A percentile compares a stretch with the other conserved stretches of the same genome.
These are phyloP conservation scores for Somion occarium DNA, from an alignment of 1,284 basidiomycete genomes.

Conservation along the genomic window DNA sequence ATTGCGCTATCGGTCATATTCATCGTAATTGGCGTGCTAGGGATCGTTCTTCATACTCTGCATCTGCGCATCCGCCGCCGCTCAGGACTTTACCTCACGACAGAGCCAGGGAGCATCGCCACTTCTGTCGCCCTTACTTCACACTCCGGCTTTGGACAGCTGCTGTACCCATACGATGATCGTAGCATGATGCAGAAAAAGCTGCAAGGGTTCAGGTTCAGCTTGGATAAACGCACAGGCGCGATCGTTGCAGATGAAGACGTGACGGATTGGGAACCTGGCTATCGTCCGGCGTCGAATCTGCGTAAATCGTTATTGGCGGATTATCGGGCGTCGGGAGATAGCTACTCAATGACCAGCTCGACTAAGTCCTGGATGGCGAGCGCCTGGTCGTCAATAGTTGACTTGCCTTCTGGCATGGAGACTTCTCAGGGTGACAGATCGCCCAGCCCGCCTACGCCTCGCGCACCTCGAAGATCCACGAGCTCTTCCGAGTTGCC, in stretches of 20 bases:
- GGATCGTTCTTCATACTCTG: conserved; percentile 40
- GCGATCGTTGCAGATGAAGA: conserved; percentile 53
- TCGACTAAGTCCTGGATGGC: not conserved
- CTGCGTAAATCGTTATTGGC: not conserved
- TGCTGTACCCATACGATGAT: conserved; percentile 57
- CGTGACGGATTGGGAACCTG: conserved; percentile 1
- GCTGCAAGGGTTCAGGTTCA: conserved; percentile 41
- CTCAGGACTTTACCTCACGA: conserved; percentile 40
- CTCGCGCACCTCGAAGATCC: too few species aligned
- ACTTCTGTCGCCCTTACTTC: conserved; percentile 50
- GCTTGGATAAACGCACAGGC: conserved; percentile 53
- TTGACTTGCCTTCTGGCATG: not conserved
- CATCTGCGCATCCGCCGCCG: conserved; percentile 42
- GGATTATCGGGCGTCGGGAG: not conserved
- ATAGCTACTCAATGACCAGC: not conserved
- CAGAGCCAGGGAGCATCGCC: conserved; percentile 57
- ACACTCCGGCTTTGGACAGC: conserved; percentile 57
- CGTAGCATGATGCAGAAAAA: conserved; percentile 38
- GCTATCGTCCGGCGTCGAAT: not conserved
- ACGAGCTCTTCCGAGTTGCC: too few species aligned
- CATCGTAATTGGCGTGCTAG: conserved; percentile 40
- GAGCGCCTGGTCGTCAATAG: not conserved
- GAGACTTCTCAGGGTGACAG: not conserved
- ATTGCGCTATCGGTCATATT: conserved; percentile 45
- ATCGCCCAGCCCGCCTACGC: not conserved